Conservation (phyloP, 768 basidiomycete genomes). For the Lactifluus piperatus region DNA sequence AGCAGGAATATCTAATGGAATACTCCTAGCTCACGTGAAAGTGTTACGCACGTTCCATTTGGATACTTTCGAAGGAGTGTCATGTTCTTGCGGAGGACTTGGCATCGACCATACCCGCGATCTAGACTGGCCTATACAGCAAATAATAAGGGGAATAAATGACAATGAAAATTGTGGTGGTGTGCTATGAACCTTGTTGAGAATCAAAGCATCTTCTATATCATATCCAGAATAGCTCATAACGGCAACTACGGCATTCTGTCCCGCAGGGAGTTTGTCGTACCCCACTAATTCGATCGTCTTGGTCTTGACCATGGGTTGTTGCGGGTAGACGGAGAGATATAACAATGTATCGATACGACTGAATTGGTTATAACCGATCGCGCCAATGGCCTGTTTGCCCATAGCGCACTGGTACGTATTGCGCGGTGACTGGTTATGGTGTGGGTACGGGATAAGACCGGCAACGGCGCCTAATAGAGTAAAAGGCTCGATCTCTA, state of each 20-base stretch:
- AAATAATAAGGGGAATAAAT: not conserved
- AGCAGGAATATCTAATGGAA: not conserved
- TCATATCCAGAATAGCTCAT: conserved; percentile 99
- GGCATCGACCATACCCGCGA: conserved; percentile 95
- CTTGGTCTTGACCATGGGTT: conserved; percentile 99
- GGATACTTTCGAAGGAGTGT: conserved; percentile 94
- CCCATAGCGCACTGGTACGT: conserved; percentile 99
- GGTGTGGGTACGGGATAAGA: conserved; percentile 97
- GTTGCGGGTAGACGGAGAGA: conserved; percentile 94
- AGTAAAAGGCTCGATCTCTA: conserved; percentile 98
- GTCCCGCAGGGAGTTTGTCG: conserved; percentile 92
- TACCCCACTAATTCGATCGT: conserved; percentile 97
- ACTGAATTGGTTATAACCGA: conserved; percentile 95
- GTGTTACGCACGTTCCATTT: conserved; percentile 82
- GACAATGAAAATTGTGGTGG: not conserved
- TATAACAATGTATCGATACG: conserved; percentile 98
- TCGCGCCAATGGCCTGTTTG: conserved; percentile 98
- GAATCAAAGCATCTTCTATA: conserved; percentile 96
- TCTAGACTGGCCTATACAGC: conserved; percentile 76
- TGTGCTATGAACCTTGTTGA: conserved; percentile 57
- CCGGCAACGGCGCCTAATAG: conserved; percentile 96
- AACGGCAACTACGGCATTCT: conserved; percentile 96
- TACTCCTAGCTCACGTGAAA: not conserved
- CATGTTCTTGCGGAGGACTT: conserved; percentile 92
- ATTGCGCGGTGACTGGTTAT: conserved; percentile 98